Percentiles rank a stretch among this genome's conserved stretches.
Evolutionary conservation across 2,329 filamentous ascomycete species (phyloP).

Genomic region (Tolypocladium tropicale): DNA sequence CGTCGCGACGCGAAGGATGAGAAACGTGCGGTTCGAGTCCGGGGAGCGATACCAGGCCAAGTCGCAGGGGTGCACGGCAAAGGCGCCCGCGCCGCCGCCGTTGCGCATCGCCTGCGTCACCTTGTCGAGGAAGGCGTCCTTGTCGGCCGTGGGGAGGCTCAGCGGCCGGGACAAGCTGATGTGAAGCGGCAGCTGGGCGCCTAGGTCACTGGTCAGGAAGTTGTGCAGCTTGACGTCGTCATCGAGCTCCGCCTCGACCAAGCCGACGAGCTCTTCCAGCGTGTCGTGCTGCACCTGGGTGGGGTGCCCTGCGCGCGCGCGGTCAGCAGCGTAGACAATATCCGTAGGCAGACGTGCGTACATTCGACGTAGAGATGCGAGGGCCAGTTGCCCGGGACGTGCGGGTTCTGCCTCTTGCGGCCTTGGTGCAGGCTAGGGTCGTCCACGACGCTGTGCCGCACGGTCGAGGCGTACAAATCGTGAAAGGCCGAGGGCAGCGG

Average conservation of each 20-base stretch:
- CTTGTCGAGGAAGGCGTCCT: constrained; percentile 53
- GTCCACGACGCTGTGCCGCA: constrained; percentile 67
- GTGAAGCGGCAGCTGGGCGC: constrained; percentile 70
- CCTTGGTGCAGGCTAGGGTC: constrained; percentile 80
- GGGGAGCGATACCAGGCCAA: constrained; percentile 42
- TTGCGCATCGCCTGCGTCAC: constrained; percentile 33
- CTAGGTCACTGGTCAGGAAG: constrained; percentile 69
- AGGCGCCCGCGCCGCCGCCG: constrained; percentile 17
- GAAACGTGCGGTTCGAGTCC: constrained; percentile 66
- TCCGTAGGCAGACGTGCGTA: constrained; percentile 32
- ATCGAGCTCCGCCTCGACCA: constrained; percentile 22
- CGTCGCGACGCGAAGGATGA: constrained; percentile 58
- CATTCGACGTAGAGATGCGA: constrained; percentile 90
- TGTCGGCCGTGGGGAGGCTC: constrained; percentile 60
- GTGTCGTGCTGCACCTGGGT: constrained; percentile 31
- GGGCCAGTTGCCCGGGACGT: constrained; percentile 85
- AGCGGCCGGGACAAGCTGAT: constrained; percentile 83
- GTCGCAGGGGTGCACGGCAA: constrained; percentile 26
- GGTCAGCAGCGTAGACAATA: neutral
- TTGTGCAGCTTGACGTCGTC: constrained; percentile 42
- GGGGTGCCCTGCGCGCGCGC: constrained; percentile 44
- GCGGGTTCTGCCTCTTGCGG: constrained; percentile 70
- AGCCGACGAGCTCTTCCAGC: constrained; percentile 32
- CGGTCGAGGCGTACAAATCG: constrained; percentile 78
- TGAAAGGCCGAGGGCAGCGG: constrained; percentile 74